These are phyloP conservation scores for Alternaria arborescens DNA, from an alignment of 2,329 filamentous ascomycete species.

Conservation along the genomic window DNA sequence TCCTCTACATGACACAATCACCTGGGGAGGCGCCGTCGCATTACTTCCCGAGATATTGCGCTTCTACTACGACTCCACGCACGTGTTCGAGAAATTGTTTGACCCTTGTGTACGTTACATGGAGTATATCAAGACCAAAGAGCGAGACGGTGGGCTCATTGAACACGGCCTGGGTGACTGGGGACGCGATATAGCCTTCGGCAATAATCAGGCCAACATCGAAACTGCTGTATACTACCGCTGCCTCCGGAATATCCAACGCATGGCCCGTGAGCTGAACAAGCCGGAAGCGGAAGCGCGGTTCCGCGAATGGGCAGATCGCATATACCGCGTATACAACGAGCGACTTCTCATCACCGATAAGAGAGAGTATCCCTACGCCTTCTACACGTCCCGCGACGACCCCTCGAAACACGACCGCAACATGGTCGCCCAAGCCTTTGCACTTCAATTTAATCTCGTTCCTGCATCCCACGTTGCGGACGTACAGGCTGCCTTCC, in stretches of 20 bases:
- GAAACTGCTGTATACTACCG: conserved; percentile 57
- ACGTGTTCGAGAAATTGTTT: conserved; percentile 51
- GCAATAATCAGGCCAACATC: conserved; percentile 57
- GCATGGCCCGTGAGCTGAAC: conserved; percentile 43
- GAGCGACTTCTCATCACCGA: conserved; percentile 28
- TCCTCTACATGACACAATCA: conserved; percentile 58
- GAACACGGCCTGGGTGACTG: conserved; percentile 57
- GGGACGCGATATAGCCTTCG: conserved; percentile 55
- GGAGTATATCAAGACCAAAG: conserved; percentile 54
- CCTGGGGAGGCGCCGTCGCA: conserved; percentile 55
- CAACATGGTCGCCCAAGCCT: background rate
- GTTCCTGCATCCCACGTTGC: accelerated
- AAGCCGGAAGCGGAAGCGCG: conserved; percentile 20
- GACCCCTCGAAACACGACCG: background rate
- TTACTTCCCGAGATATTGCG: conserved; percentile 46
- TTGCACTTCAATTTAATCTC: background rate
- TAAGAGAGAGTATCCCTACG: conserved; percentile 42
- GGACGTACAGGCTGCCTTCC: background rate
- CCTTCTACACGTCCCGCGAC: conserved; percentile 47
- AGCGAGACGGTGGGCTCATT: conserved; percentile 53
- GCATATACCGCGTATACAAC: conserved; percentile 33
- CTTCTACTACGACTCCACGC: conserved; percentile 53
- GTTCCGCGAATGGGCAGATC: conserved; percentile 33
- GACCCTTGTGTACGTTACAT: conserved; percentile 52
- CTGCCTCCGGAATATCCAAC: conserved; percentile 39